Base-by-base conservation (phyloP, 176 grass and related monocot species). In the Guadua angustifolia region DNA sequence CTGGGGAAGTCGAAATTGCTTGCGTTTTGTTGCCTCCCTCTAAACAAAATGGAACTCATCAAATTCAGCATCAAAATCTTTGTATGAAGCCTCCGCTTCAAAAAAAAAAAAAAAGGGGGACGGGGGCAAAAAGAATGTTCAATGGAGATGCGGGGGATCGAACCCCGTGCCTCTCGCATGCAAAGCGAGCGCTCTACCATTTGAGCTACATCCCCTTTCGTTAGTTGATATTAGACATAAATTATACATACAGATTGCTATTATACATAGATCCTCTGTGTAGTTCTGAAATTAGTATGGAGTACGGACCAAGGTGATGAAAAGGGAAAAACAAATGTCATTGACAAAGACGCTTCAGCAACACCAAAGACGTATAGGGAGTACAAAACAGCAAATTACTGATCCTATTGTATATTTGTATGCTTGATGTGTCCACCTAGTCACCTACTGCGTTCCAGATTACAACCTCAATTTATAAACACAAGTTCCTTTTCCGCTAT, bases 101-200 rank as follows among this genome's bases (percentile, higher is more conserved):
- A 3, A 36, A 3, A 36, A 36, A 36, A 36, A 4, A 36, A n/a
- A n/a, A n/a, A n/a, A 36, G 2, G 35, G 35, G 4, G 35, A 36
- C 35, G 35, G 35, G 35, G 4, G 35, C 35, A 4, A 36, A 36
- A 36, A 36, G 4, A 36, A 36, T n/a, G n/a, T n/a, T n/a, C 29
- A 1, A 1, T 94, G 92, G 92, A 94, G 82, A 94, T 92, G 92
- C 91, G 89, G 89, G 93, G 93, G 76, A 95, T 95, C 90, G 95
- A 98, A 98, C 91, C 95, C 91, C 92, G 91, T 98, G 80, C 92
- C 91, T 98, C 90, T 90, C 89, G 87, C 93, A 98, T 95, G 95
- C 93, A 98, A 95, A 95, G 93, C 93, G 95, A 88, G 93, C 89
- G 93, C 95, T 98, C 93, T 95, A 95, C 91, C 91, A 87, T 95